Conservation (phyloP, 2,329 filamentous ascomycete species). For the Keithomyces neogunnii region DNA sequence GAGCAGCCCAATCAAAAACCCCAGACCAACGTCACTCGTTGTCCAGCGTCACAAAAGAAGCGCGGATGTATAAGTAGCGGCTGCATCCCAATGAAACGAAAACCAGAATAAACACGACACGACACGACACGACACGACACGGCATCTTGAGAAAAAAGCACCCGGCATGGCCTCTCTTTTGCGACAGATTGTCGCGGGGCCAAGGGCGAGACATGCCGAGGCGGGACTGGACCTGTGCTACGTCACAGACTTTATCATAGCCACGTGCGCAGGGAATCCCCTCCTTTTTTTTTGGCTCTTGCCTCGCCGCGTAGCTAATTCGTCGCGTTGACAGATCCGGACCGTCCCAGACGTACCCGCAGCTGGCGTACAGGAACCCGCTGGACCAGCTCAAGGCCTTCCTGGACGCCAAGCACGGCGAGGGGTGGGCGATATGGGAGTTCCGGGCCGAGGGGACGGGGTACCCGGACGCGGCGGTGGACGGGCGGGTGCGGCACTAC, state of each 20-base stretch:
- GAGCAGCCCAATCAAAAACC: no score
- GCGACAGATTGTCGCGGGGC: conserved; percentile 85
- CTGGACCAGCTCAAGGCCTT: conserved; percentile 80
- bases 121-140: background rate
- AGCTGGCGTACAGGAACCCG: conserved; percentile 89
- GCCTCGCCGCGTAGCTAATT: background rate
- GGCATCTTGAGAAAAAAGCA: background rate
- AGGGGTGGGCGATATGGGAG: conserved; percentile 94
- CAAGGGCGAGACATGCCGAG: conserved; percentile 75
- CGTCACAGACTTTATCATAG: conserved; percentile 72
- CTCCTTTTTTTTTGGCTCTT: background rate
- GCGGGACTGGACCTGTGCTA: conserved; percentile 92
- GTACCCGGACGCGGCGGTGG: conserved; percentile 85
- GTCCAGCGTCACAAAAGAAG: background rate
- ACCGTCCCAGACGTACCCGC: conserved; percentile 80
- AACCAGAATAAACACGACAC: no score
- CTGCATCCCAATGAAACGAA: no score
- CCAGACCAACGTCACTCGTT: background rate
- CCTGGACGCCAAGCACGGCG: conserved; percentile 74
- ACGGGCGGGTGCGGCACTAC: conserved; percentile 78
- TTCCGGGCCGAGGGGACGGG: conserved; percentile 95
- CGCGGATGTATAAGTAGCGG: no score
- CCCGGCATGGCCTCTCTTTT: conserved; percentile 62
- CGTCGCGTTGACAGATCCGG: conserved; percentile 56
- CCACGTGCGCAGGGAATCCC: conserved; percentile 35